Percentiles rank a stretch among this genome's conserved stretches.
These are phyloP conservation scores for Komagataella pseudopastoris DNA, from an alignment of 805 yeast genomes.

Conservation along the genomic window DNA sequence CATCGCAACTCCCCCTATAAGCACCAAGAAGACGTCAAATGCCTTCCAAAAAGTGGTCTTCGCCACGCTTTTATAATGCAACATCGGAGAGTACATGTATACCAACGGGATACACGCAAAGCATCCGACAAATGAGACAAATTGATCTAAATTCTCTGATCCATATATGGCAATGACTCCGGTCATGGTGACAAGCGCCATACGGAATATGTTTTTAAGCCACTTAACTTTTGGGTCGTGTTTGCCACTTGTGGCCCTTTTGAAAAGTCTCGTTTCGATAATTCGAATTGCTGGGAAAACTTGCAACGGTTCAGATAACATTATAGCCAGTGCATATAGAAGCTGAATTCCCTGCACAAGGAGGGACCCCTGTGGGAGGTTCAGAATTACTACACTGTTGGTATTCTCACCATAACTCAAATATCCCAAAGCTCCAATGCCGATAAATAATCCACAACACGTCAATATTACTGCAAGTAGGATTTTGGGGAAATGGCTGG, in stretches of 20 bases:
- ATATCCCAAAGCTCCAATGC: constrained; percentile 58
- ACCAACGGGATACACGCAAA: constrained; percentile 81
- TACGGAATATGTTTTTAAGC: constrained; percentile 49
- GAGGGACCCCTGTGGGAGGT: constrained; percentile 55
- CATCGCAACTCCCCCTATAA: constrained; percentile 50
- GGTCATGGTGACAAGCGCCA: constrained; percentile 37
- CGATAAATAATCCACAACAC: constrained; percentile 48
- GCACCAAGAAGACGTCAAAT: constrained; percentile 33
- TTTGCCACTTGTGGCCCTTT: constrained; percentile 42
- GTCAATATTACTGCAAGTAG: constrained; percentile 46
- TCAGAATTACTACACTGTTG: constrained; percentile 56
- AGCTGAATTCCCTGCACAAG: constrained; percentile 54
- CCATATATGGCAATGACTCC: constrained; percentile 52
- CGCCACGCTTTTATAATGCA: constrained; percentile 45
- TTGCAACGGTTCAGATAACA: constrained; percentile 72
- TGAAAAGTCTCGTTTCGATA: constrained; percentile 48
- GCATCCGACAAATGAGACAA: constrained; percentile 73
- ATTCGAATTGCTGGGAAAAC: constrained; percentile 68
- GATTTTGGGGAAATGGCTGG: constrained; percentile 59
- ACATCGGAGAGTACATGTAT: constrained; percentile 74
- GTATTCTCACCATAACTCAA: constrained; percentile 51
- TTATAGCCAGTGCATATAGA: constrained; percentile 60
- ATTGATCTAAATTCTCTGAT: constrained; percentile 53
- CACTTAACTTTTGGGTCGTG: constrained; percentile 38
- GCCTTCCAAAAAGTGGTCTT: constrained; percentile 22